Conservation (phyloP, 2,329 filamentous ascomycete genomes). For the Drechmeria coniospora region DNA sequence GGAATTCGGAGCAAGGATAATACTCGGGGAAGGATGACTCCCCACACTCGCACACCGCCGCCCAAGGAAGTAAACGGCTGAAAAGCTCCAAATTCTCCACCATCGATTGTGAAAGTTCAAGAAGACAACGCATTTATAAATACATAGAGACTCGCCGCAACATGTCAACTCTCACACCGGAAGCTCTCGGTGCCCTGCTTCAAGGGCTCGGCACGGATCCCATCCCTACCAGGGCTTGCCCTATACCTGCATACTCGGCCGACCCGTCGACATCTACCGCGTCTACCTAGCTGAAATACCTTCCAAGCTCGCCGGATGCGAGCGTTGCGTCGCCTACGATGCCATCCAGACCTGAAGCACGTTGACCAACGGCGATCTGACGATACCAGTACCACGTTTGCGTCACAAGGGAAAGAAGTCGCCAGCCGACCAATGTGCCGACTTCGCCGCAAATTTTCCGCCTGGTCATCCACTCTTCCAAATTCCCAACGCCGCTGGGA, state of each 20-base stretch:
- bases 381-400: constrained; percentile 15
- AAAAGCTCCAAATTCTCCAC: neutral
- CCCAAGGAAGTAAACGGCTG: no score
- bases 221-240: neutral
- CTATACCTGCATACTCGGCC: constrained; percentile 5
- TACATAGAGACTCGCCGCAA: neutral
- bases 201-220: neutral
- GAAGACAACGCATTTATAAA: no score
- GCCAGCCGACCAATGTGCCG: constrained; percentile 27
- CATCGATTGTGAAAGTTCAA: neutral
- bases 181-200: neutral
- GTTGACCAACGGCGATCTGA: constrained; percentile 14
- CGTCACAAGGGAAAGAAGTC: constrained; percentile 7
- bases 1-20: no score
- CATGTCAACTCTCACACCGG: neutral
- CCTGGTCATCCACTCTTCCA: constrained; percentile 24
- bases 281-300: constrained; percentile 12
- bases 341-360: constrained; percentile 13
- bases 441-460: constrained; percentile 25
- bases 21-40: no score
- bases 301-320: constrained; percentile 7
- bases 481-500: constrained; percentile 37
- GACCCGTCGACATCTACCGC: constrained; percentile 16
- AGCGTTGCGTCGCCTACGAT: constrained; percentile 12
- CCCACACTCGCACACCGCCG: no score